Base-by-base conservation (phyloP, 352 stramenopile species). In the Pythium volutum region DNA sequence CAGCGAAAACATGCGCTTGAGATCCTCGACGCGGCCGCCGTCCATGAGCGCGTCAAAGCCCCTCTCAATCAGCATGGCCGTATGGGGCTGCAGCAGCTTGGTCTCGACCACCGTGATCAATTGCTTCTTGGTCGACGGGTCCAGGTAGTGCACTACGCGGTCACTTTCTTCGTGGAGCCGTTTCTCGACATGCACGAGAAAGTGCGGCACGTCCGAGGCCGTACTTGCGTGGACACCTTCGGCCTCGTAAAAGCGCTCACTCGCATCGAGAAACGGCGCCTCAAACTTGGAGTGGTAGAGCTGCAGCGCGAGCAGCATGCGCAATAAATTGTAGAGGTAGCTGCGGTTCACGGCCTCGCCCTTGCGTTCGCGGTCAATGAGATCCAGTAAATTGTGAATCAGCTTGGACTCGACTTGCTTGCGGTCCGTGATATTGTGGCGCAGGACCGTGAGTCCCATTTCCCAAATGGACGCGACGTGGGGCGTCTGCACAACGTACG, bases 391-490 rank as follows among this genome's bases (percentile, higher is more conserved):
- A 8, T 75, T 76, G 11, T 87, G 67, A 29, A 96, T 84, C 16
- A 96, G 56, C 53, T 90, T 88, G 16, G 64, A 64, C 55, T 92
- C 77, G 42, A 96, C 64, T 7, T 72, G 71, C 25, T 72, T 73
- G 47, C 74, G 76, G 53, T 75, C 53, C 8, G 87, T 72, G 31
- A 91, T 65, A 58, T 88, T 75, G n/a, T 76, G 61, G 22, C 82
- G 82, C 63, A 91, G 59, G 14, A 88, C 41, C 12, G 87, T 76
- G 16, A 98, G 75, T 11, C 91, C 92, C 76, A 98, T 86, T 50
- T 98, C 92, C 86, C 88, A 98, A 51, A 98, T 95, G 39, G 85
- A 93, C 25, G 77, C 74, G 23, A 97, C 79, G 55, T 87, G 84
- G 11, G 81, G 75, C 31, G 84, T 90, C 70, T 92, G 84, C 70